These are phyloP conservation scores for Ilyonectria sp. DNA, from an alignment of 2,329 filamentous ascomycete species.

Conservation along the genomic window DNA sequence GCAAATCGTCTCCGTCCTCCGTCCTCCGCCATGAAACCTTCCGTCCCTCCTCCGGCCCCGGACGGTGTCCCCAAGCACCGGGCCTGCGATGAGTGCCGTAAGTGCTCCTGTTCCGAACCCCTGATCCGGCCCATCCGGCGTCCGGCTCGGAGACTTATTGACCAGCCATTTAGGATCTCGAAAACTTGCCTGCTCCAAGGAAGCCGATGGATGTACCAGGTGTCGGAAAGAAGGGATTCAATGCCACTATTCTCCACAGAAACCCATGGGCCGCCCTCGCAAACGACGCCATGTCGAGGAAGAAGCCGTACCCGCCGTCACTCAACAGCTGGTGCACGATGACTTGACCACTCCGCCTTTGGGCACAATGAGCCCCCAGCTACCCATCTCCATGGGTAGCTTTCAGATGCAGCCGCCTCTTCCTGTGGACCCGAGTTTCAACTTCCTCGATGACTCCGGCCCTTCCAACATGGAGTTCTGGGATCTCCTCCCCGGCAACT, in stretches of 20 bases:
- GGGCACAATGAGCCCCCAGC: conserved; percentile 6
- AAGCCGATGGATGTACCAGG: conserved; percentile 71
- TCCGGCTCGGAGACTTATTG: conserved; percentile 49
- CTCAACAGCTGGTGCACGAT: conserved; percentile 23
- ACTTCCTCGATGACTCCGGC: conserved; percentile 52
- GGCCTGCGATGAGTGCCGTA: conserved; percentile 79
- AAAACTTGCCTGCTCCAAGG: conserved; percentile 77
- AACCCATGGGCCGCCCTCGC: conserved; percentile 76
- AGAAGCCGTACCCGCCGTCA: conserved; percentile 42
- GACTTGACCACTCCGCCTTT: conserved; percentile 10
- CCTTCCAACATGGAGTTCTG: conserved; percentile 53
- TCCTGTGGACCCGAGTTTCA: conserved; percentile 52
- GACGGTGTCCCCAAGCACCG: conserved; percentile 64
- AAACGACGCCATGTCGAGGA: conserved; percentile 65
- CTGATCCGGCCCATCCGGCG: conserved; percentile 19
- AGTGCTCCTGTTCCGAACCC: conserved; percentile 49
- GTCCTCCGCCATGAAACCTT: conserved; percentile 40
- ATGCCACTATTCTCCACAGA: conserved; percentile 76
- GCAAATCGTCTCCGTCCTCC: background rate
- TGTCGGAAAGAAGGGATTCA: conserved; percentile 70
- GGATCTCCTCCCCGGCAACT: conserved; percentile 54
- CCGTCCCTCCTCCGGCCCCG: conserved; percentile 20
- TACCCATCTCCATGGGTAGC: conserved; percentile 3
- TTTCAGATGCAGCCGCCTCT: conserved; percentile 24
- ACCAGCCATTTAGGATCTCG: conserved; percentile 64